A percentile compares a stretch with the other conserved stretches of the same genome.
Conservation (phyloP, 2,329 filamentous ascomycete genomes). For the Phialemonium atrogriseum region DNA sequence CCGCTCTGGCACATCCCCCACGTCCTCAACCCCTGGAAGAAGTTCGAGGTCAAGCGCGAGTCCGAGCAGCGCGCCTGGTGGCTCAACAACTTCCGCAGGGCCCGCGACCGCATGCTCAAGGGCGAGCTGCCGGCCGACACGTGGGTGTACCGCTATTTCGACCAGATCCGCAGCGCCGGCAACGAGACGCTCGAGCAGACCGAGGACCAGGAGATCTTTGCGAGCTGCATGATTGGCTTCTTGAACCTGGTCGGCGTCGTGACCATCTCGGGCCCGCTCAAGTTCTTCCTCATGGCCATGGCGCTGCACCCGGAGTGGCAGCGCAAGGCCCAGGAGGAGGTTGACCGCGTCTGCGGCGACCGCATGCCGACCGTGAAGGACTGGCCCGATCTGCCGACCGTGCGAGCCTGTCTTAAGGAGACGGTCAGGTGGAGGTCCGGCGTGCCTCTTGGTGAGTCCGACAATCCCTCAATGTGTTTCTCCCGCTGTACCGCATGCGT, state of each 20-base stretch:
- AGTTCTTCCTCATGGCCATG: constrained; percentile 46
- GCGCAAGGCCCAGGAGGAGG: constrained; percentile 44
- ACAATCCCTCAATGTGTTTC: not conserved
- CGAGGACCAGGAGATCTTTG: constrained; percentile 34
- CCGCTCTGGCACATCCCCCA: constrained; percentile 37
- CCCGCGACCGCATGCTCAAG: constrained; percentile 29
- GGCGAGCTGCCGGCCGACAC: constrained; percentile 35
- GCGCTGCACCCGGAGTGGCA: constrained; percentile 44
- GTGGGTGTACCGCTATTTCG: constrained; percentile 40
- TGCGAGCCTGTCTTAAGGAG: constrained; percentile 50
- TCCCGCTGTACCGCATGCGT: not conserved
- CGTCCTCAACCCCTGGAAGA: constrained; percentile 39
- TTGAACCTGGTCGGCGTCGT: constrained; percentile 42
- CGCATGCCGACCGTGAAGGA: constrained; percentile 43
- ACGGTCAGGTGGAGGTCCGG: constrained; percentile 49
- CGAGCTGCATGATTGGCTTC: constrained; percentile 43
- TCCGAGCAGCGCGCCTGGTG: constrained; percentile 36
- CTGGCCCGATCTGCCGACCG: constrained; percentile 39
- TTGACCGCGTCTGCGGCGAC: constrained; percentile 46
- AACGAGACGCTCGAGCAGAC: constrained; percentile 30
- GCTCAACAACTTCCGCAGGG: constrained; percentile 30
- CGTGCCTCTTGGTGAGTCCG: constrained; percentile 40
- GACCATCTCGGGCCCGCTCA: constrained; percentile 38
- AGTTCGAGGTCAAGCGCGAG: constrained; percentile 34
- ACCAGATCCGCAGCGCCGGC: constrained; percentile 29